Evolutionary conservation across 306 rosid genomes (phyloP), one percentile per base, ranked within the genome.

Genomic region (Dryas alaskensis): DNA sequence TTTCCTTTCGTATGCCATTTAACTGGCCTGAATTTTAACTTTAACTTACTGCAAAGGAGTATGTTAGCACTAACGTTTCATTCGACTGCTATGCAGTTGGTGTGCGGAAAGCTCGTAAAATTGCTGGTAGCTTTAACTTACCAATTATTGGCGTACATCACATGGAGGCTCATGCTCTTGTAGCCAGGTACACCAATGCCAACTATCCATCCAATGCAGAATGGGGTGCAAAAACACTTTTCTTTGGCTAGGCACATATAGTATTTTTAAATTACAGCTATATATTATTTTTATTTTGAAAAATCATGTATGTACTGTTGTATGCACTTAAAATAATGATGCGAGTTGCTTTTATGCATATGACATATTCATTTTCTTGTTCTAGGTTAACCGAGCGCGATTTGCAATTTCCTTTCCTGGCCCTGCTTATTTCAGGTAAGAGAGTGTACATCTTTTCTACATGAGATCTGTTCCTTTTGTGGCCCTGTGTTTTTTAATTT

Each of bases 81-180:
- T 67, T 46, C 42, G 57, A 66, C 46, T 74, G 65, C 55, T 27
- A 77, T 89, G 90, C 84, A 92, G 99, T 94, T 81, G 99, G 99
- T 16, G 95, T 92, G 82, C 92, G 69, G 64, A 94, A 94, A 81
- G 97, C 97, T 14, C 86, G 90, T 31, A 84, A 83, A 82, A 75
- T 88, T 80, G 90, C 97, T 11, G 85, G 96, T 57, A 67, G 73
- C 57, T 87, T 77, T 78, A 80, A 69, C 73, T 83, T 94, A 63
- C 98, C 98, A 39, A 87, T 94, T 52, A 57, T 92, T 80, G 97
- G 97, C 75, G 81, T 94, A 61, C 97, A 94, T 92, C 98, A 94
- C 83, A 94, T 91, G 97, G 98, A 94, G 74, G 98, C 97, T 79
- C 96, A 91, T 89, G 96, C 97, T 81, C 85, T 94, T n/a, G 96